Evolutionary conservation across 805 yeast genomes (phyloP).

Genomic region (Wickerhamiella shivajii): DNA sequence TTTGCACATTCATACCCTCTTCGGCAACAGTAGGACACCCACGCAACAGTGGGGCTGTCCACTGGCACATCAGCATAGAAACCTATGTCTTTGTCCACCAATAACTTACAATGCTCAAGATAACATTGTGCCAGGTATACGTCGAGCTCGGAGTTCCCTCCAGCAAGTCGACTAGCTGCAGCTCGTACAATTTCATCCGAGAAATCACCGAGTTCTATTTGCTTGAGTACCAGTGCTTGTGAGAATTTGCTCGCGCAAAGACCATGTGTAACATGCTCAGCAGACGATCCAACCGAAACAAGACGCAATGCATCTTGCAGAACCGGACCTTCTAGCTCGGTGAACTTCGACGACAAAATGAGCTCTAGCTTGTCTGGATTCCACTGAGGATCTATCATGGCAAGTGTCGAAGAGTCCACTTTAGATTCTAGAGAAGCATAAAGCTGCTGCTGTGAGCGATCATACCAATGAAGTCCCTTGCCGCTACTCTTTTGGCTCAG

Average conservation of each 20-base stretch:
- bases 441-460: constrained; percentile 11
- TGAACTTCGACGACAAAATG: too few relatives aligned
- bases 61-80: not conserved
- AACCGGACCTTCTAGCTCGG: too few relatives aligned
- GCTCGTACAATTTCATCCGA: not conserved
- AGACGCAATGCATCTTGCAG: too few relatives aligned
- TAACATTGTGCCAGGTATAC: not conserved
- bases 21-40: constrained; percentile 7
- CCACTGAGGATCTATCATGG: too few relatives aligned
- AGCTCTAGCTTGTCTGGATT: too few relatives aligned
- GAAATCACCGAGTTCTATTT: not conserved
- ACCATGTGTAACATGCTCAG: not conserved
- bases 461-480: constrained; percentile 10
- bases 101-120: constrained; percentile 3
- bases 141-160: constrained; percentile 1
- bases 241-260: too few relatives aligned
- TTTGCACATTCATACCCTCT: not conserved
- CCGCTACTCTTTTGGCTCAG: constrained; percentile 9
- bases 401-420: too few relatives aligned
- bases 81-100: constrained; percentile 1
- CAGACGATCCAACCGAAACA: not conserved
- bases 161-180: constrained; percentile 3
- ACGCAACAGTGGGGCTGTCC: not conserved
- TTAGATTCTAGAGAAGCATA: too few relatives aligned
- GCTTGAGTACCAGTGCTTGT: too few relatives aligned